These are phyloP conservation scores for Carex scoparia DNA, from an alignment of 176 grass and related monocot species.

Conservation along the genomic window DNA sequence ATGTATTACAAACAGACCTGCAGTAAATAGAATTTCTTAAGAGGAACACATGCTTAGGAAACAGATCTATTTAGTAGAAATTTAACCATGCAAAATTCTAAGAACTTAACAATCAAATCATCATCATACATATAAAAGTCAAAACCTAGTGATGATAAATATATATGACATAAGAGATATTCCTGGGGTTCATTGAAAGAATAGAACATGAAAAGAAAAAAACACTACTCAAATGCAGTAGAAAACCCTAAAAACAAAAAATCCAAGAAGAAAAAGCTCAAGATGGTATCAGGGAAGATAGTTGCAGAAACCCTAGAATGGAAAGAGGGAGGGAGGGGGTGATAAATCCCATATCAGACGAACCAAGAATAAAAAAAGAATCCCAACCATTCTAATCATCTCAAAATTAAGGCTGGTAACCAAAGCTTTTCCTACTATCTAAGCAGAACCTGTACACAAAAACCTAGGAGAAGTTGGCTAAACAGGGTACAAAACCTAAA, in stretches of 20 bases:
- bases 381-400: background rate
- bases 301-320: conserved; percentile 1
- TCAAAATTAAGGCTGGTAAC: background rate
- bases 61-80: background rate
- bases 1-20: conserved; percentile 8
- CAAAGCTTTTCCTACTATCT: background rate
- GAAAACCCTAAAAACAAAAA: background rate
- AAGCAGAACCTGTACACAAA: background rate
- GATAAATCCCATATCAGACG: background rate
- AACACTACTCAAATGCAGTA: background rate
- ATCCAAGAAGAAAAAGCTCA: background rate
- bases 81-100: background rate
- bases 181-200: background rate
- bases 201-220: background rate
- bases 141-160: background rate
- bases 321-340: background rate
- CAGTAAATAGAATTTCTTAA: background rate
- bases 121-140: background rate
- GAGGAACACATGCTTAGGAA: background rate
- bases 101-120: background rate
- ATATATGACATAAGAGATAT: background rate
- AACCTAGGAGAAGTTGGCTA: background rate
- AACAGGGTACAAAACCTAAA: background rate
- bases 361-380: background rate
- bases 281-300: background rate